Conservation (phyloP, 257 asterid genomes). For the Nicotiana knightiana region DNA sequence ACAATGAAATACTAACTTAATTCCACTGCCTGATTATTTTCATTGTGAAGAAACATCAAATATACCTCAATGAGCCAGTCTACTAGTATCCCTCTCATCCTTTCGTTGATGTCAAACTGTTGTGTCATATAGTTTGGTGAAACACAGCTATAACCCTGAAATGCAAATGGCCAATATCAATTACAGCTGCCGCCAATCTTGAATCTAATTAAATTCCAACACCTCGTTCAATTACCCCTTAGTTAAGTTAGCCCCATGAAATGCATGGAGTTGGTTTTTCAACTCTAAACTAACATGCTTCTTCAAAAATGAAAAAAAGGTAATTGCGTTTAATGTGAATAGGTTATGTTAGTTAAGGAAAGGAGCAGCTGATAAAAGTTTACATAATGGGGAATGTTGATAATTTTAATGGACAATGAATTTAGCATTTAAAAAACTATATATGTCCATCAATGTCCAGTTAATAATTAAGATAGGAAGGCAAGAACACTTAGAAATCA, state of each 20-base stretch:
- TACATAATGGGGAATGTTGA: neutral
- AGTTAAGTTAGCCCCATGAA: too few relatives aligned
- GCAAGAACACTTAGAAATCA: neutral
- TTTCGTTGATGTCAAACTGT: constrained; percentile 68
- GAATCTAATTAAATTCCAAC: neutral
- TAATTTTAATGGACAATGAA: neutral
- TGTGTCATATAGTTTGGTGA: constrained; percentile 68
- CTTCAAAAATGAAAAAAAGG: neutral
- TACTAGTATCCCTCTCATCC: constrained; percentile 76
- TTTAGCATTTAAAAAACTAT: neutral
- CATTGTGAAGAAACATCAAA: neutral
- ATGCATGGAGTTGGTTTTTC: neutral
- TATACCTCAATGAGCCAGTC: constrained; percentile 90
- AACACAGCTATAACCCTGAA: constrained; percentile 66
- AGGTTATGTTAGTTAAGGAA: neutral
- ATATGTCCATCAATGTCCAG: neutral
- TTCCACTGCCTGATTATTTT: neutral
- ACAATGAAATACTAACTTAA: neutral
- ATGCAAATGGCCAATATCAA: neutral
- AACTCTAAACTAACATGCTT: neutral
- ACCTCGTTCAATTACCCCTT: neutral
- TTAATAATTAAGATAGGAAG: neutral
- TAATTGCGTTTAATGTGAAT: neutral
- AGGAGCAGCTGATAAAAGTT: neutral
- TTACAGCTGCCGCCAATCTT: neutral